Evolutionary conservation across 2,329 filamentous ascomycete genomes (phyloP), one percentile per base, ranked within the genome.

Genomic region (Aspergillus flavus): DNA sequence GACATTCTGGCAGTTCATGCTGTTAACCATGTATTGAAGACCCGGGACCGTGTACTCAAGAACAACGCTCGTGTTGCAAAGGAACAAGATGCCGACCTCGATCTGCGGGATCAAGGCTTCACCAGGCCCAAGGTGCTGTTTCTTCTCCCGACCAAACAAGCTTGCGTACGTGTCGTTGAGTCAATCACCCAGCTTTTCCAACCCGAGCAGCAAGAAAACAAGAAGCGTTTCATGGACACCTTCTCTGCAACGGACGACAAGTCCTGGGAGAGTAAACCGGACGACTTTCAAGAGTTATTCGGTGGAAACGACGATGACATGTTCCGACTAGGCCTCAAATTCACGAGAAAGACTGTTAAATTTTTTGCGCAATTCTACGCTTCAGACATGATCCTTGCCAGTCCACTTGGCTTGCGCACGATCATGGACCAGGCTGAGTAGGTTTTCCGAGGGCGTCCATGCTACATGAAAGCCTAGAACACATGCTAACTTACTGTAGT

Each of bases 301-400:
- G 90, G 90, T 65, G 95, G 95, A 63, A 98, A 97, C 75, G 93
- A 97, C 75, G 95, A 98, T 75, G 95, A 99, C 79, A 95, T 96
- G 86, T 99, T 98, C 81, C 89, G 94, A 3, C 83, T 98, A 2
- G 95, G 94, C n/a, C 79, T 99, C 74, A 99, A 98, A 78, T 96
- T 99, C 76, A 98, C 95, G 0, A 88, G 95, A 65, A 98, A 97
- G 79, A 96, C 93, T 0, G 84, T 98, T 74, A 98, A 97, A 76
- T 95, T 91, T 76, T 99, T 96, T 80, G 87, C 94, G 0, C 91
- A 93, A 66, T 99, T 99, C 77, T 98, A 98, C 82, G 94, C 91
- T 76, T 97, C 94, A 11, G 95, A 99, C 75, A 93, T 99, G 68
- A 92, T 99, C 61, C 84, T 99, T 59, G 93, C 93, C 26, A 96